Base-by-base conservation (phyloP, 768 basidiomycete genomes). In the Mycena galopus region DNA sequence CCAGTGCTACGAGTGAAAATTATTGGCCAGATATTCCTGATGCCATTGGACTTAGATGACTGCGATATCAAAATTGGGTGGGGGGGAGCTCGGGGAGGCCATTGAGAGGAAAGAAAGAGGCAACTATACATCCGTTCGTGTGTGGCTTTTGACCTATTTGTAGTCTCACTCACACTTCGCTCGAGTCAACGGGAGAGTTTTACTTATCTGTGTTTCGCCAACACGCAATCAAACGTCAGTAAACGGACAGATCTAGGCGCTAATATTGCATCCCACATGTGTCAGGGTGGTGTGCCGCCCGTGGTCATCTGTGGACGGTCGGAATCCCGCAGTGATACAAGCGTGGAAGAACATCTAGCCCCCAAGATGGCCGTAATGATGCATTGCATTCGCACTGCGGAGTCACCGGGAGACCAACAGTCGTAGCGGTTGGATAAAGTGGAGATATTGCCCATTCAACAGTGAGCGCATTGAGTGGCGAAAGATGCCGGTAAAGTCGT, bases 211-310 rank as follows among this genome's bases (percentile, higher is more conserved):
- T 61, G 60, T 61, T 19, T 9, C 39, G 25, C 27, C 39, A 60
- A 60, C 58, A 60, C 27, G 60, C 39, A 61, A 61, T 44, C 60
- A 61, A 44, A n/a, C n/a, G n/a, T 61, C 60, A 61, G 39, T 44
- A 61, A 60, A 61, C 27, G 16, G 60, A 61, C 39, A 44, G 39
- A 44, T 61, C 32, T 58, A 35, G 57, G 37, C 21, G 56, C 32
- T 19, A 58, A 6, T 35, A 57, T 57, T 37, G 23, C 32, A 47
- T 23, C 44, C 57, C 32, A 58, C 32, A 58, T 35, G 32, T 58
- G 57, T 58, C 57, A 58, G n/a, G 23, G 57, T 58, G 57, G 57
- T 58, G 32, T 23, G 57, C 33, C 19, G 57, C 57, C 57, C 35
- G 33, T 11, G 57, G 33, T n/a, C 12, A 58, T 58, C 33, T 35